These are phyloP conservation scores for Cucurbitaria berberidis DNA, from an alignment of 2,329 filamentous ascomycete species.

Conservation along the genomic window DNA sequence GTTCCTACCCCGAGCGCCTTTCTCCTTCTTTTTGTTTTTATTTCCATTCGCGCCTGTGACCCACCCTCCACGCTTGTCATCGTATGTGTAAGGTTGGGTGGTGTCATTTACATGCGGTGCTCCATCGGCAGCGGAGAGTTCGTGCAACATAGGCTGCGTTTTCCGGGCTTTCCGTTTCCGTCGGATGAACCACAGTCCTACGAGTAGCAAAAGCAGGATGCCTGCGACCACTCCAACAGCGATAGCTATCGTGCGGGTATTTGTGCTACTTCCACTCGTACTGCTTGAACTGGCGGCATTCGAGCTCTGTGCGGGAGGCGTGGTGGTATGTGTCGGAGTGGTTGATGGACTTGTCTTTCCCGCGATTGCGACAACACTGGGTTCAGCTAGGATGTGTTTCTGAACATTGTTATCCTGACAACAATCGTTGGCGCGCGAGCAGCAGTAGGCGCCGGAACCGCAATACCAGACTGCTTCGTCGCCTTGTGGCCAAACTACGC, in stretches of 20 bases:
- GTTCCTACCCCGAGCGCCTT: neutral
- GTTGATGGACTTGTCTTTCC: conserved; percentile 4
- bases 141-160: neutral
- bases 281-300: too few relatives aligned
- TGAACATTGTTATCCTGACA: conserved; percentile 5
- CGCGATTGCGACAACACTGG: conserved; percentile 16
- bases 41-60: neutral
- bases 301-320: neutral
- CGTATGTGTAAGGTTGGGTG: neutral
- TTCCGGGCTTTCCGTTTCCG: neutral
- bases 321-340: neutral
- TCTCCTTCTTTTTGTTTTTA: neutral
- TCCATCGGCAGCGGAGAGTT: neutral
- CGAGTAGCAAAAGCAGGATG: neutral
- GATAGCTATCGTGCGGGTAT: neutral
- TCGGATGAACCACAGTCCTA: neutral
- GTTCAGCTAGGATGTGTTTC: conserved; percentile 13
- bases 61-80: conserved; percentile 3
- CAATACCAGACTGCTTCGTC: conserved; percentile 27
- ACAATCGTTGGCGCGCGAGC: conserved; percentile 15
- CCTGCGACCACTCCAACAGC: neutral
- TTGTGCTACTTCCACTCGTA: conserved; percentile 5
- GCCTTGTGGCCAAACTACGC: conserved; percentile 23
- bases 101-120: neutral
- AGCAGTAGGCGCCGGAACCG: conserved; percentile 24